Evolutionary conservation across 2,329 filamentous ascomycete genomes (phyloP).

Genomic region (Pseudopithomyces maydicus): DNA sequence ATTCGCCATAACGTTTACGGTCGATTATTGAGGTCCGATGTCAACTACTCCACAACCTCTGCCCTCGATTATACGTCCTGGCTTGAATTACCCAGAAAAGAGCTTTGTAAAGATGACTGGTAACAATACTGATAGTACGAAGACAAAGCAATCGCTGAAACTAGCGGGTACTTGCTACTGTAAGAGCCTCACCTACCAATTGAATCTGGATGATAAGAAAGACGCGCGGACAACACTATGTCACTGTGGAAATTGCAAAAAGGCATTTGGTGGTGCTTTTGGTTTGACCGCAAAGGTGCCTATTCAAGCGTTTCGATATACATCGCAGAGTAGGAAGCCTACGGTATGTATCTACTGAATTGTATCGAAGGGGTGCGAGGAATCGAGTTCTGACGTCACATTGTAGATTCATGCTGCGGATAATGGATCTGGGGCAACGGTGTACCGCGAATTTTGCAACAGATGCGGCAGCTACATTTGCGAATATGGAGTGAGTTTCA

Average conservation of each 20-base stretch:
- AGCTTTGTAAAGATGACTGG: background rate
- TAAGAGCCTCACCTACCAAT: constrained; percentile 52
- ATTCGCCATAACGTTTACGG: background rate
- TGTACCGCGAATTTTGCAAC: constrained; percentile 60
- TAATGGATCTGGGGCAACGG: constrained; percentile 54
- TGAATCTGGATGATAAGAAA: constrained; percentile 51
- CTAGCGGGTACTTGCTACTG: constrained; percentile 56
- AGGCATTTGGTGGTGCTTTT: constrained; percentile 58
- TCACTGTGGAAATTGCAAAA: constrained; percentile 60
- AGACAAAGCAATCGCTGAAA: constrained; percentile 10
- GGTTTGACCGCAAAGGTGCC: constrained; percentile 59
- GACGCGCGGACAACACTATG: constrained; percentile 59
- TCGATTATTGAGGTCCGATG: background rate
- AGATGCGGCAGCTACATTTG: constrained; percentile 58
- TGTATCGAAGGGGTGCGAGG: no score
- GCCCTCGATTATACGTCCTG: background rate
- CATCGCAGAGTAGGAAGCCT: constrained; percentile 17
- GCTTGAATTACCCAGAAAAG: background rate
- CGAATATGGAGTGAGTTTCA: constrained; percentile 52
- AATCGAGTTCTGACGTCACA: constrained; percentile 2
- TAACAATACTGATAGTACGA: background rate
- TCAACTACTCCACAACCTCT: background rate
- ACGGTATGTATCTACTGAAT: constrained; percentile 13
- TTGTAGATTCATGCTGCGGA: constrained; percentile 52
- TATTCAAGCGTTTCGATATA: constrained; percentile 50